These are phyloP conservation scores for Cyphellophora attinorum DNA, from an alignment of 2,329 filamentous ascomycete genomes.

Conservation along the genomic window DNA sequence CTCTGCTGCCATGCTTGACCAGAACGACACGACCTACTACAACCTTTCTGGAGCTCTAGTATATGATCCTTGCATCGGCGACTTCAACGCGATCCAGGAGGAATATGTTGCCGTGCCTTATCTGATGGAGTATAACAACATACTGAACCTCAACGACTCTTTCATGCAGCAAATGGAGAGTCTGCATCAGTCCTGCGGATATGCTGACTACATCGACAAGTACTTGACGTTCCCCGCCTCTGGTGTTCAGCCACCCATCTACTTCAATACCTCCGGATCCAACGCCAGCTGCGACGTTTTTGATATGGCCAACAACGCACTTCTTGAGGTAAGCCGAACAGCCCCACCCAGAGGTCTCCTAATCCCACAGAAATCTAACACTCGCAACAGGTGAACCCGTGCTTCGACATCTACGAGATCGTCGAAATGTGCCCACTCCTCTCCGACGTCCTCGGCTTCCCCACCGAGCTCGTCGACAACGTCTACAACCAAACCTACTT, in stretches of 20 bases:
- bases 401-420: conserved; percentile 68
- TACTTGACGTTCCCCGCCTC: conserved; percentile 14
- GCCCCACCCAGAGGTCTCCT: too few relatives aligned
- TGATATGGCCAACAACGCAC: conserved; percentile 43
- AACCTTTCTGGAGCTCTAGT: conserved; percentile 32
- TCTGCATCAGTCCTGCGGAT: conserved; percentile 10
- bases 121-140: conserved; percentile 14
- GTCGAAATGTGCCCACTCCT: conserved; percentile 60
- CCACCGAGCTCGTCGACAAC: conserved; percentile 50
- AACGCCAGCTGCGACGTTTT: conserved; percentile 12
- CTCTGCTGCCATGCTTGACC: conserved; percentile 13
- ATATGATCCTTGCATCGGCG: conserved; percentile 15
- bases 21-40: conserved; percentile 38
- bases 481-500: conserved; percentile 56
- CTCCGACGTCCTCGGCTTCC: conserved; percentile 62
- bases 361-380: too few relatives aligned
- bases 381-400: conserved; percentile 55
- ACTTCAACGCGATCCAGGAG: conserved; percentile 17
- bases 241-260: conserved; percentile 12
- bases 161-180: conserved; percentile 9
- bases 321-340: too few relatives aligned
- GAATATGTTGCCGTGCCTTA: conserved; percentile 9
- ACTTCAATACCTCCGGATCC: conserved; percentile 10
- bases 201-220: conserved; percentile 11
- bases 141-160: conserved; percentile 12